A percentile compares a stretch with the other conserved stretches of the same genome.
phyloP scores from a whole-genome alignment of 164 flowering plant species.

The Umbilicus rupestris region DNA sequence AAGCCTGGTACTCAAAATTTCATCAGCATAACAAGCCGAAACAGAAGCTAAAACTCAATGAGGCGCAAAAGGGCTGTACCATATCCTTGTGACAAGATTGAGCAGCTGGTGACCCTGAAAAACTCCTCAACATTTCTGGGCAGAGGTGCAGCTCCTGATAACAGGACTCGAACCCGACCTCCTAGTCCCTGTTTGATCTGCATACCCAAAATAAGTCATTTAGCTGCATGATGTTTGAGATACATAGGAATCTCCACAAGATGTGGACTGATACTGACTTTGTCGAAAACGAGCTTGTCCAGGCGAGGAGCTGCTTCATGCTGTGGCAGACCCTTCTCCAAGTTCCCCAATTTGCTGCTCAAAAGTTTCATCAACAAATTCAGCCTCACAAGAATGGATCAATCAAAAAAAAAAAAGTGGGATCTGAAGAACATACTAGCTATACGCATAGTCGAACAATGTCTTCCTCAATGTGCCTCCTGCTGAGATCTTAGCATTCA shows the following conservation, averaged over 20 bases:
- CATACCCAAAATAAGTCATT: not conserved
- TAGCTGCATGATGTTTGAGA: not conserved
- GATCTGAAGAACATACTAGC: constrained; percentile 53
- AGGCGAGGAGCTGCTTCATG: constrained; percentile 77
- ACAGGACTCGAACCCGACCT: constrained; percentile 58
- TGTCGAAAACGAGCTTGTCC: constrained; percentile 73
- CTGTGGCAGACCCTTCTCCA: constrained; percentile 68
- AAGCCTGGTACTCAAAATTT: constrained; percentile 45
- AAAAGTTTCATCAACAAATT: not conserved
- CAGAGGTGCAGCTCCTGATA: constrained; percentile 91
- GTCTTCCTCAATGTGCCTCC: constrained; percentile 58
- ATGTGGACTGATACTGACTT: constrained; percentile 29
- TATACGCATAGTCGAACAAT: constrained; percentile 71
- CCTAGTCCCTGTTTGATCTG: constrained; percentile 75
- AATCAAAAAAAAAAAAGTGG: not conserved
- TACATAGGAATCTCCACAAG: not conserved
- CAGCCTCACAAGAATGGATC: not conserved
- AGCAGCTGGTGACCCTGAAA: constrained; percentile 59
- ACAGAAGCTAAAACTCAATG: not conserved
- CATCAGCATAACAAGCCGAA: not conserved
- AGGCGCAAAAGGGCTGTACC: constrained; percentile 32
- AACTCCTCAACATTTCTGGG: constrained; percentile 75
- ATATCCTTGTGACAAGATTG: constrained; percentile 76
- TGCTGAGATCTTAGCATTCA: constrained; percentile 46
- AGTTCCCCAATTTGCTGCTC: constrained; percentile 67